Base-by-base conservation (phyloP, 2,329 filamentous ascomycete species). In the Corynespora cassiicola region DNA sequence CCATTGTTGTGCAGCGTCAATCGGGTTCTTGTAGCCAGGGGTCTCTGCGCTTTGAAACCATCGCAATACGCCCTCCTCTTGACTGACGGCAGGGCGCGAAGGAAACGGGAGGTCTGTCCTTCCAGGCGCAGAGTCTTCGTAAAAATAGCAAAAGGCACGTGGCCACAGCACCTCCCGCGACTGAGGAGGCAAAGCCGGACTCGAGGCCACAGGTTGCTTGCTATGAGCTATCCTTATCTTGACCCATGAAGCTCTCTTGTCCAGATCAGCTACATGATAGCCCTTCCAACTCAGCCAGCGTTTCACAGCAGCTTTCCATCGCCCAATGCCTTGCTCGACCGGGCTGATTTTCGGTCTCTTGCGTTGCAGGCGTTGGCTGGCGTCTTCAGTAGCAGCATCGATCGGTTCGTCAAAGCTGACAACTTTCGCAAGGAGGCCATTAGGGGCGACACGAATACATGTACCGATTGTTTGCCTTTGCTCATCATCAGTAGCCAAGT, bases 111-210 rank as follows among this genome's bases (percentile, higher is more conserved):
- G n/a, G n/a, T n/a, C n/a, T n/a, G n/a, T n/a, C n/a, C n/a, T n/a
- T n/a, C n/a, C 30, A 10, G 14, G 10, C 9, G 10, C 19, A 5
- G 19, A n/a, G 17, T 39, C 32, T 17, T 43, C 34, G 22, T 61
- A 56, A 33, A 48, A 54, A 32, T 61, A 69, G 30, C 66, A 69
- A 3, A 69, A 37, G 15, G 55, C 54, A 34, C 62, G 47, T 7
- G 67, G 67, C 67, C 67, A 69, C 10, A 69, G 44, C 7, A 68
- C 45, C 11, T 66, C 63, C n/a, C 52, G 51, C n/a, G 54, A 47
- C 2, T 42, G 31, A 15, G 26, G 42, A 11, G 47, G 35, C 7
- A 37, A 31, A 16, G 31, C 31, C 9, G 57, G 47, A 26, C 47
- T 63, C 2, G 48, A 34, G 6, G 39, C 5, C 8, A 40, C 21